phyloP scores from a whole-genome alignment of 179 eudicot genomes.

The Beta corolliflora region DNA sequence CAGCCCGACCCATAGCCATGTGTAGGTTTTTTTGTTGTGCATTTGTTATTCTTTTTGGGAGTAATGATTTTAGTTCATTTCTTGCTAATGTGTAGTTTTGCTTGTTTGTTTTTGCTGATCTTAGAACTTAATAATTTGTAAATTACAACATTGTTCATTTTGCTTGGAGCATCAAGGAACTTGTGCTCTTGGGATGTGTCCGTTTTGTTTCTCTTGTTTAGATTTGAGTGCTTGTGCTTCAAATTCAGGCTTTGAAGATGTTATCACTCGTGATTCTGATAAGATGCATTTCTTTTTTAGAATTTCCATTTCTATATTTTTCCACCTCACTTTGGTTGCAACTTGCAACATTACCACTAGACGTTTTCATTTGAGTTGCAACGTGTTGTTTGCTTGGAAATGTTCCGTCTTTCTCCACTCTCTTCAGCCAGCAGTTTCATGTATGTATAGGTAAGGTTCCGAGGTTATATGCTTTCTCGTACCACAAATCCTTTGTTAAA shows the following conservation, averaged over 20 bases:
- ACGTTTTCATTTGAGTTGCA: not conserved
- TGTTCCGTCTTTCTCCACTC: not conserved
- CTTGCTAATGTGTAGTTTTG: not conserved
- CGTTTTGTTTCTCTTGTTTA: not conserved
- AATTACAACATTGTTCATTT: not conserved
- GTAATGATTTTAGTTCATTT: not conserved
- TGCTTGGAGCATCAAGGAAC: not conserved
- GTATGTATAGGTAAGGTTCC: slow-evolving; percentile 56
- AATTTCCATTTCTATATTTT: not conserved
- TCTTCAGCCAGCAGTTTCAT: slow-evolving; percentile 44
- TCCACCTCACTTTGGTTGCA: not conserved
- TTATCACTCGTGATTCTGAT: not conserved
- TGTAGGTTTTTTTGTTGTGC: too few relatives aligned
- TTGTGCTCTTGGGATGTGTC: not conserved
- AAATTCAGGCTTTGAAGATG: not conserved
- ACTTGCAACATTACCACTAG: too few relatives aligned
- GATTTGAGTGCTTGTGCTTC: not conserved
- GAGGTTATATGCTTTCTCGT: not conserved
- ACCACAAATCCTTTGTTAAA: not conserved
- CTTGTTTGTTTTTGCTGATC: not conserved
- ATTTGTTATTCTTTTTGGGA: not conserved
- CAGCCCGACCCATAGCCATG: too few relatives aligned
- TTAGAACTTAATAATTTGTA: not conserved
- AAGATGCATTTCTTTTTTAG: not conserved
- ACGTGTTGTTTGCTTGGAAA: not conserved